Evolutionary conservation across 768 basidiomycete species (phyloP), one percentile per base, ranked within the genome.

Genomic region (Multifurca ochricompacta): DNA sequence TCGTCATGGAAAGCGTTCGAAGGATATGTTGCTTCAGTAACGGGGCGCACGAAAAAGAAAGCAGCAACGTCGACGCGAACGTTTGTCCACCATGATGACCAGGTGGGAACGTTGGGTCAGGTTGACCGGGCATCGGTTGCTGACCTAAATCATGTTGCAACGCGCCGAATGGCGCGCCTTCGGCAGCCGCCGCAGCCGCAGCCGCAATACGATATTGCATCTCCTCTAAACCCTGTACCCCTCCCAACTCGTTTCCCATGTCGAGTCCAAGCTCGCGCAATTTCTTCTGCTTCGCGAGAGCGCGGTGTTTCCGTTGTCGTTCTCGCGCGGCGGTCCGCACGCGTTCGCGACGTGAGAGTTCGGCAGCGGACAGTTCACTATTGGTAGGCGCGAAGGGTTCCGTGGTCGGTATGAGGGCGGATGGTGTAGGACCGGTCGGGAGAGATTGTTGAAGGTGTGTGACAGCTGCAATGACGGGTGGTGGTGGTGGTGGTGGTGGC

Each of bases 191-290:
- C n/a, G n/a, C n/a, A n/a, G n/a, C n/a, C n/a, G n/a, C n/a, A n/a
- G n/a, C n/a, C n/a, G n/a, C n/a, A 48, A 83, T 74, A 40, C 82
- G 75, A 62, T 82, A 87, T 53, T 81, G 81, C 6, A 82, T 72
- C 23, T 85, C 83, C 36, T 87, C 85, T 64, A 84, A 76, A 28
- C 77, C 74, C 16, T 76, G 74, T 27, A 59, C 40, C 23, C n/a
- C n/a, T n/a, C 41, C 65, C 61, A 85, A 74, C 56, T 87, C 85
- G 74, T 82, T 82, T 59, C 84, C 81, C 81, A 89, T 87, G 64
- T 89, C 86, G 47, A 87, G 67, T 5, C 87, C 87, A n/a, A 90
- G 75, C 54, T 88, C 87, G 53, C 85, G 77, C 79, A 88, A 79
- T 65, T 91, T 88, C 57, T 81, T 75, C 65, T 85, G 81, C 69